Evolutionary conservation across 306 rosid genomes (phyloP).

Genomic region (Pueraria montana): DNA sequence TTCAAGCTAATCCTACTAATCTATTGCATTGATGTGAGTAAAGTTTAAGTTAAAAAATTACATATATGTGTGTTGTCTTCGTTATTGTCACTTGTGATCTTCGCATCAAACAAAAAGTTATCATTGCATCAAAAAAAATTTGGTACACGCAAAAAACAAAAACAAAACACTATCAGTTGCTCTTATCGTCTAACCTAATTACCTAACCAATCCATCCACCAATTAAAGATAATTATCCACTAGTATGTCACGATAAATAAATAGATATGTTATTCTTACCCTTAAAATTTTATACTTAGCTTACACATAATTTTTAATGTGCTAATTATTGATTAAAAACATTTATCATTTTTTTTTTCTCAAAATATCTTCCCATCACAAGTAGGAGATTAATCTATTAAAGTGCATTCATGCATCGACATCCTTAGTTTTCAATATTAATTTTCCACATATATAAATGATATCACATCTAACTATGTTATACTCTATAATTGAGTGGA

Average conservation of each 20-base stretch:
- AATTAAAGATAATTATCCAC: background rate
- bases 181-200: constrained; percentile 25
- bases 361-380: background rate
- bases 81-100: constrained; percentile 12
- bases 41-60: background rate
- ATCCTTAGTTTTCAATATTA: background rate
- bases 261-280: background rate
- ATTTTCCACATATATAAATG: background rate
- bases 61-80: background rate
- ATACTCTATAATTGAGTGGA: background rate
- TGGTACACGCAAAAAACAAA: background rate
- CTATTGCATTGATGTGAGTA: background rate
- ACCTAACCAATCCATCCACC: constrained; percentile 22
- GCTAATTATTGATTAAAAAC: background rate
- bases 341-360: background rate
- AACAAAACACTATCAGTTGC: background rate
- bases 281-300: background rate
- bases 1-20: background rate
- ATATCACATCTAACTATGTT: background rate
- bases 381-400: background rate
- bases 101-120: constrained; percentile 19
- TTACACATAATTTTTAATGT: background rate
- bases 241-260: background rate
- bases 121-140: constrained; percentile 21
- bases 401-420: constrained; percentile 1